Conservation (phyloP, 768 basidiomycete genomes). For the Gloeopeniophorella convolvens region DNA sequence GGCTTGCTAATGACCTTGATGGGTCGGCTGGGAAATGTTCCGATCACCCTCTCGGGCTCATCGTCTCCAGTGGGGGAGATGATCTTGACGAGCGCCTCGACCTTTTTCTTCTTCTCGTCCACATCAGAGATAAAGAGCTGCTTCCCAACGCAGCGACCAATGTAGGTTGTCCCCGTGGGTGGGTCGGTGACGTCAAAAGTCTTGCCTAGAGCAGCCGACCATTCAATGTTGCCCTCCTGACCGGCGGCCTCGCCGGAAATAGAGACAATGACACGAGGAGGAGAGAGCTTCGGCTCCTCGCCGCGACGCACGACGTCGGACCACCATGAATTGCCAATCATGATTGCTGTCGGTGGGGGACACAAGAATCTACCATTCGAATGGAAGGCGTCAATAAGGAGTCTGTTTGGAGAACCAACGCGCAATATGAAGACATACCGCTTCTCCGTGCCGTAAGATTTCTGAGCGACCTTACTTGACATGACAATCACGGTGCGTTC, state of each 20-base stretch:
- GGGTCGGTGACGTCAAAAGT: slow-evolving; percentile 76
- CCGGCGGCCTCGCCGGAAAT: slow-evolving; percentile 88
- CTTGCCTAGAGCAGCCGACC: slow-evolving; percentile 82
- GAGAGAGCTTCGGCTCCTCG: slow-evolving; percentile 65
- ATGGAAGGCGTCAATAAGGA: slow-evolving; percentile 13
- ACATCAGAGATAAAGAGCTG: slow-evolving; percentile 93
- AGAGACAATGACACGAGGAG: slow-evolving; percentile 80
- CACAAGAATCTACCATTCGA: slow-evolving; percentile 64
- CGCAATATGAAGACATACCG: slow-evolving; percentile 42
- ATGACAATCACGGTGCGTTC: slow-evolving; percentile 94
- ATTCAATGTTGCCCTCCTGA: slow-evolving; percentile 80
- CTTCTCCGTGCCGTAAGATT: slow-evolving; percentile 95
- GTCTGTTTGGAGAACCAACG: background rate
- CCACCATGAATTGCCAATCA: slow-evolving; percentile 97
- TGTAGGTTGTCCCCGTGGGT: slow-evolving; percentile 78
- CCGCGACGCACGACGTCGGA: slow-evolving; percentile 68
- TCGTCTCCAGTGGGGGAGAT: slow-evolving; percentile 74
- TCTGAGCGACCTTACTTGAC: slow-evolving; percentile 97
- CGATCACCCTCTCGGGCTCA: slow-evolving; percentile 77
- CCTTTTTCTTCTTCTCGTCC: slow-evolving; percentile 92
- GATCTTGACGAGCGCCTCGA: slow-evolving; percentile 88
- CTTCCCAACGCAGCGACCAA: slow-evolving; percentile 91
- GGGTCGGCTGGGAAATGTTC: slow-evolving; percentile 85
- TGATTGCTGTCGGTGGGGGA: slow-evolving; percentile 87
- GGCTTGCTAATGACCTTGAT: slow-evolving; percentile 99